phyloP scores from a whole-genome alignment of 306 rosid genomes.

The Corylus avellana region DNA sequence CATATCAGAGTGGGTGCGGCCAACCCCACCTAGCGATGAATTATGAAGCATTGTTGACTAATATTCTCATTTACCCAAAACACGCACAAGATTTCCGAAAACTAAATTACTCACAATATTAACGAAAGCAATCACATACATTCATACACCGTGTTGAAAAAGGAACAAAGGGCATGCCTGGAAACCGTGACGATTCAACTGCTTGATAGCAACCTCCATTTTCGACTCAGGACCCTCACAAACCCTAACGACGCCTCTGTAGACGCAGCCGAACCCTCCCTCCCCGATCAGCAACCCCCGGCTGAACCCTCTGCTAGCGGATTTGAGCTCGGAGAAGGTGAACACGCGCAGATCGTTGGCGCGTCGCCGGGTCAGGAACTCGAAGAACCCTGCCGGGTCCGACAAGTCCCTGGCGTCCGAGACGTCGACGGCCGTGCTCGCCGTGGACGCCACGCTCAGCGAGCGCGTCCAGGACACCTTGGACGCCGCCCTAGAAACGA shows the following conservation, averaged over 20 bases:
- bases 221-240: slow-evolving; percentile 27
- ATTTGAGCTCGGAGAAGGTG: slow-evolving; percentile 70
- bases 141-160: neutral
- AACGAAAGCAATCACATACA: neutral
- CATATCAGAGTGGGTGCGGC: no score
- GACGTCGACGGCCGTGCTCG: slow-evolving; percentile 60
- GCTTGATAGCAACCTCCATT: slow-evolving; percentile 83
- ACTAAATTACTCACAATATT: neutral
- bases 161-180: slow-evolving; percentile 61
- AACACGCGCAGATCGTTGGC: slow-evolving; percentile 73
- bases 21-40: no score
- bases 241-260: slow-evolving; percentile 49
- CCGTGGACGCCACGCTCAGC: slow-evolving; percentile 79
- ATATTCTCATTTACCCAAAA: neutral
- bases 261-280: slow-evolving; percentile 95
- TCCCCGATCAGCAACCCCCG: slow-evolving; percentile 76
- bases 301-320: slow-evolving; percentile 78
- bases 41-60: neutral
- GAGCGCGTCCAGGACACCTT: slow-evolving; percentile 93
- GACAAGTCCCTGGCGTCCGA: slow-evolving; percentile 56
- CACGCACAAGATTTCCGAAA: neutral
- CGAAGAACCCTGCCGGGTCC: slow-evolving; percentile 57
- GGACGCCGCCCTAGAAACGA: slow-evolving; percentile 52
- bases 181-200: slow-evolving; percentile 83
- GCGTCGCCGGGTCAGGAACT: slow-evolving; percentile 60